Evolutionary conservation across 2,329 filamentous ascomycete species (phyloP).

Genomic region (Botrytis deweyae): DNA sequence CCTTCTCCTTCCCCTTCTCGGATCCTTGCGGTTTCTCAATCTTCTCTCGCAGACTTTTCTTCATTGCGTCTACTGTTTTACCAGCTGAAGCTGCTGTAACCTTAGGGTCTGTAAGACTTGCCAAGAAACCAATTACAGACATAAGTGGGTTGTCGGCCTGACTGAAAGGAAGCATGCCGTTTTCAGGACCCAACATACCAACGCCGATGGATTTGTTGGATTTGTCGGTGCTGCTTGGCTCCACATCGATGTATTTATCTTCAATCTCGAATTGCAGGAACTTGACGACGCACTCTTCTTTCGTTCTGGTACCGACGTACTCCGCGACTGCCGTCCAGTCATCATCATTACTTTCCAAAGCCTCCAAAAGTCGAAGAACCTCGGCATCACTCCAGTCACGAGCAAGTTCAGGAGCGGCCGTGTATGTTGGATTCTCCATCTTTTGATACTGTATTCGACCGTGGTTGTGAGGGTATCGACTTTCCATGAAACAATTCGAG

Average conservation of each 20-base stretch:
- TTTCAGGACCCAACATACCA: slow-evolving; percentile 66
- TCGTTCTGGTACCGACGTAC: slow-evolving; percentile 85
- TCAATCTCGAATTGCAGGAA: slow-evolving; percentile 97
- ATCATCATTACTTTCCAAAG: slow-evolving; percentile 87
- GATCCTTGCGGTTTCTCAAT: slow-evolving; percentile 61
- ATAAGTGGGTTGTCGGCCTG: slow-evolving; percentile 95
- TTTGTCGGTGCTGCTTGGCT: slow-evolving; percentile 52
- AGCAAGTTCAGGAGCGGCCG: slow-evolving; percentile 65
- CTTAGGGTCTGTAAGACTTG: slow-evolving; percentile 83
- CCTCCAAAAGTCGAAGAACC: slow-evolving; percentile 84
- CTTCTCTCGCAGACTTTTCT: slow-evolving; percentile 73
- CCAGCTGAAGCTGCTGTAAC: slow-evolving; percentile 89
- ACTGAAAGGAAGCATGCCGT: slow-evolving; percentile 83
- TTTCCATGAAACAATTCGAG: slow-evolving; percentile 85
- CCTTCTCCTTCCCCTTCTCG: slow-evolving; percentile 58
- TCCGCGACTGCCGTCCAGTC: slow-evolving; percentile 94
- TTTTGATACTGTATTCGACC: slow-evolving; percentile 80
- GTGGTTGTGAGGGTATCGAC: slow-evolving; percentile 76
- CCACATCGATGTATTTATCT: slow-evolving; percentile 89
- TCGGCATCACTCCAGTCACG: slow-evolving; percentile 93
- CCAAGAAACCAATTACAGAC: slow-evolving; percentile 92
- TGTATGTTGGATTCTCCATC: slow-evolving; percentile 84
- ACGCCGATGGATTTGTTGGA: slow-evolving; percentile 52
- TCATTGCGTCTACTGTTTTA: slow-evolving; percentile 83
- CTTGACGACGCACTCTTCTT: slow-evolving; percentile 95